phyloP scores from a whole-genome alignment of 352 stramenopile species.

The Phytophthora sp. region DNA sequence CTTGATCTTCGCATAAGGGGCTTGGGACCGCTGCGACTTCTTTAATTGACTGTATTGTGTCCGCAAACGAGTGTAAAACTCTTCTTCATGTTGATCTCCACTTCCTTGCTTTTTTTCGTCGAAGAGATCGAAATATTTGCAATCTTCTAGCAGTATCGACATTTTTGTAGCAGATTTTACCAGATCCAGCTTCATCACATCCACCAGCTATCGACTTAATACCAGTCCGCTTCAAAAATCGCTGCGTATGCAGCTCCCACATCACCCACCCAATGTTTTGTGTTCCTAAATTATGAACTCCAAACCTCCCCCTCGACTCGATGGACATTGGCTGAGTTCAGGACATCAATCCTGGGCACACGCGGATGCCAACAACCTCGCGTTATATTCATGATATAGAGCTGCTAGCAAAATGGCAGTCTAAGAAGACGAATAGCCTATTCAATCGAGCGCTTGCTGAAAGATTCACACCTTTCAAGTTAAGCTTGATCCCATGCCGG shows the following conservation, averaged over 20 bases:
- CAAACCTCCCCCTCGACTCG: background rate
- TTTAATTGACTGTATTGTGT: slow-evolving; percentile 17
- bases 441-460: background rate
- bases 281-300: background rate
- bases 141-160: slow-evolving; percentile 10
- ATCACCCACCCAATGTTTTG: slow-evolving; percentile 13
- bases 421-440: slow-evolving; percentile 23
- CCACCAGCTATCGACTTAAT: slow-evolving; percentile 1
- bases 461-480: background rate
- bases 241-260: slow-evolving; percentile 14
- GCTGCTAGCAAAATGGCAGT: slow-evolving; percentile 22
- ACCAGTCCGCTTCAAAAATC: background rate
- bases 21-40: background rate
- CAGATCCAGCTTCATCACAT: slow-evolving; percentile 15
- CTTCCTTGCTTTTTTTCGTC: background rate
- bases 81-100: slow-evolving; percentile 6
- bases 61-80: slow-evolving; percentile 1
- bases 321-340: background rate
- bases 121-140: slow-evolving; percentile 24
- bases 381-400: too few relatives aligned
- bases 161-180: background rate
- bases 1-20: slow-evolving; percentile 13
- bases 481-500: background rate
- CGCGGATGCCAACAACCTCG: too few relatives aligned
- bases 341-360: background rate